A percentile compares a stretch with the other conserved stretches of the same genome.
Evolutionary conservation across 805 yeast species (phyloP).

Genomic region (Clavispora phyllophila): DNA sequence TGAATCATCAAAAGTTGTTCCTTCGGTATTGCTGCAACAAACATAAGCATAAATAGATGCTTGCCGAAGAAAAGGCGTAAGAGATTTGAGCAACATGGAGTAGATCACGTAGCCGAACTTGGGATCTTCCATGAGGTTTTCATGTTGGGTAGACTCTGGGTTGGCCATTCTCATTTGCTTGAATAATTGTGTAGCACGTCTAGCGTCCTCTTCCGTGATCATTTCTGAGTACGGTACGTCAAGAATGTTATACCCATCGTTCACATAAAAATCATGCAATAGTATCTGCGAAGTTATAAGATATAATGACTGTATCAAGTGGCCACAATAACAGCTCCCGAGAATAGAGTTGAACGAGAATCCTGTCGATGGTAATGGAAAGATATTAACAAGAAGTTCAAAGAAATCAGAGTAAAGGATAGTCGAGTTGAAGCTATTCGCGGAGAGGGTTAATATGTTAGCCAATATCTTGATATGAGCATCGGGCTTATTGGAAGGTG

Average conservation of each 20-base stretch:
- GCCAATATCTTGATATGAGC: conserved; percentile 32
- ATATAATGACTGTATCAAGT: conserved; percentile 43
- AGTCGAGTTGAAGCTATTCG: conserved; percentile 27
- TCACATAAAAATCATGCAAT: conserved; percentile 21
- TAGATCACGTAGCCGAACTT: conserved; percentile 39
- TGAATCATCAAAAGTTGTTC: conserved; percentile 20
- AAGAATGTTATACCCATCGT: conserved; percentile 20
- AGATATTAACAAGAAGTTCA: conserved; percentile 44
- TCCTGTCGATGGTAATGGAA: conserved; percentile 45
- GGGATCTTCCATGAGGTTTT: conserved; percentile 13
- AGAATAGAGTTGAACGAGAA: conserved; percentile 44
- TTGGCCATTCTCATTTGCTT: conserved; percentile 15
- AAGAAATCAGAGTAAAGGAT: conserved; percentile 47
- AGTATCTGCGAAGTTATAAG: conserved; percentile 24
- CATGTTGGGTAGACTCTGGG: conserved; percentile 5
- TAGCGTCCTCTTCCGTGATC: conserved; percentile 18
- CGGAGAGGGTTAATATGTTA: conserved; percentile 27
- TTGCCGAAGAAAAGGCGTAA: conserved; percentile 63
- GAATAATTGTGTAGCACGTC: conserved; percentile 19
- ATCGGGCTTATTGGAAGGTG: conserved; percentile 21
- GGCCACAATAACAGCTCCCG: conserved; percentile 46
- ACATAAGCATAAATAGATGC: conserved; percentile 53
- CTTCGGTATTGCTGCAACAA: conserved; percentile 43
- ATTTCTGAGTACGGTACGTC: conserved; percentile 34
- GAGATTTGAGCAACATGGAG: conserved; percentile 50